Conservation (phyloP, 148 eudicot genomes). For the Arctostaphylos glauca region DNA sequence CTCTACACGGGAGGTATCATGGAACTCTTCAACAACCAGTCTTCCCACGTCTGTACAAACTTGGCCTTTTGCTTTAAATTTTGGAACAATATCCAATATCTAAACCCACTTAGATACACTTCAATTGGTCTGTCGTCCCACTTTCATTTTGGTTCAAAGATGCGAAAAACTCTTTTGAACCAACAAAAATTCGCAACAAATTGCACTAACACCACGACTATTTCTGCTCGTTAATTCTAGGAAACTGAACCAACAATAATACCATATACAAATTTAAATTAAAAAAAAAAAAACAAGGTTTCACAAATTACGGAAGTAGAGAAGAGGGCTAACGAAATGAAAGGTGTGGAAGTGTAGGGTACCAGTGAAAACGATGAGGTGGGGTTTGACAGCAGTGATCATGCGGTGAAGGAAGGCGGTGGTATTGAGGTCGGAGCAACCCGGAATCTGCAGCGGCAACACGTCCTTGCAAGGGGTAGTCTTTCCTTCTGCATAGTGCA, state of each 20-base stretch:
- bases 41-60: no score
- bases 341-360: not conserved
- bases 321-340: not conserved
- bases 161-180: no score
- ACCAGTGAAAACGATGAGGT: conserved; percentile 89
- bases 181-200: not conserved
- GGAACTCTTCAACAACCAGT: no score
- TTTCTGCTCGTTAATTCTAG: not conserved
- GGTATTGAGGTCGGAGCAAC: conserved; percentile 86
- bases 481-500: conserved; percentile 81
- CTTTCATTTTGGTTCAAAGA: no score
- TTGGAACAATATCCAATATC: no score
- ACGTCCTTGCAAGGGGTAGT: conserved; percentile 60
- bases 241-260: not conserved
- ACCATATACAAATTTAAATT: not conserved
- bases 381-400: conserved; percentile 71
- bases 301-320: not conserved
- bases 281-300: no score
- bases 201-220: not conserved
- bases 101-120: no score
- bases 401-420: conserved; percentile 66
- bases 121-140: no score
- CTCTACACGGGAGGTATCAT: no score
- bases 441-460: conserved; percentile 47
- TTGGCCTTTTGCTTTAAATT: no score